A percentile compares a stretch with the other conserved stretches of the same genome.
Conservation (phyloP, 2,329 filamentous ascomycete species). For the Verticillium zaregamsianum region DNA sequence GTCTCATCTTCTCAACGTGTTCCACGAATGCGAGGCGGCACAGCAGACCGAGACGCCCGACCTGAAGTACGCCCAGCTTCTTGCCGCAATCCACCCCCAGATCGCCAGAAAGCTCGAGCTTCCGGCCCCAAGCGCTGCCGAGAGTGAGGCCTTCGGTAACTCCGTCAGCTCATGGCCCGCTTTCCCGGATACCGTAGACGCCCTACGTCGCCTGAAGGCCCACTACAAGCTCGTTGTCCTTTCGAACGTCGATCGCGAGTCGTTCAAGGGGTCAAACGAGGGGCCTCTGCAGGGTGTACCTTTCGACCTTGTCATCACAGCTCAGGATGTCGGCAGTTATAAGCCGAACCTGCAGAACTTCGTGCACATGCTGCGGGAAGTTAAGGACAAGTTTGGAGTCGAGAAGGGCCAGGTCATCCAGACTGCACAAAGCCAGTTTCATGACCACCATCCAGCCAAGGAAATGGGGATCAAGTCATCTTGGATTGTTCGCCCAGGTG, state of each 20-base stretch:
- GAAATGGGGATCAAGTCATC: slow-evolving; percentile 50
- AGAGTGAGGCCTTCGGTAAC: slow-evolving; percentile 45
- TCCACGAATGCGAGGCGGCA: slow-evolving; percentile 38
- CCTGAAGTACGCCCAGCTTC: slow-evolving; percentile 55
- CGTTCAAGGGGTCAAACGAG: slow-evolving; percentile 39
- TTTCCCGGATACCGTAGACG: slow-evolving; percentile 55
- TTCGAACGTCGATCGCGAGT: slow-evolving; percentile 52
- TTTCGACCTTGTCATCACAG: slow-evolving; percentile 62
- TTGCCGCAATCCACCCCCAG: slow-evolving; percentile 42
- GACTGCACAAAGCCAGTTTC: slow-evolving; percentile 65
- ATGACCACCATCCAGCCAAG: slow-evolving; percentile 65
- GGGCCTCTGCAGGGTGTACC: slow-evolving; percentile 43
- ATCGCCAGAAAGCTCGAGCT: slow-evolving; percentile 41
- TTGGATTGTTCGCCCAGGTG: slow-evolving; percentile 55
- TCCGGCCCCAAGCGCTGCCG: slow-evolving; percentile 25
- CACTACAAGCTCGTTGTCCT: slow-evolving; percentile 55
- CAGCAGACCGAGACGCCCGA: slow-evolving; percentile 53
- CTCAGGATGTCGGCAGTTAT: slow-evolving; percentile 67
- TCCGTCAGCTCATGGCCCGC: slow-evolving; percentile 52
- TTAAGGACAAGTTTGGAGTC: slow-evolving; percentile 50
- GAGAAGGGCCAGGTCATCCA: slow-evolving; percentile 54
- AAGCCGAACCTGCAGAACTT: slow-evolving; percentile 67
- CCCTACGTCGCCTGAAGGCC: slow-evolving; percentile 42
- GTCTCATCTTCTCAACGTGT: slow-evolving; percentile 34
- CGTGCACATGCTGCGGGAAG: slow-evolving; percentile 54